A percentile compares a stretch with the other conserved stretches of the same genome.
These are phyloP conservation scores for Apiospora kogelbergensis DNA, from an alignment of 2,329 filamentous ascomycete species.

Conservation along the genomic window DNA sequence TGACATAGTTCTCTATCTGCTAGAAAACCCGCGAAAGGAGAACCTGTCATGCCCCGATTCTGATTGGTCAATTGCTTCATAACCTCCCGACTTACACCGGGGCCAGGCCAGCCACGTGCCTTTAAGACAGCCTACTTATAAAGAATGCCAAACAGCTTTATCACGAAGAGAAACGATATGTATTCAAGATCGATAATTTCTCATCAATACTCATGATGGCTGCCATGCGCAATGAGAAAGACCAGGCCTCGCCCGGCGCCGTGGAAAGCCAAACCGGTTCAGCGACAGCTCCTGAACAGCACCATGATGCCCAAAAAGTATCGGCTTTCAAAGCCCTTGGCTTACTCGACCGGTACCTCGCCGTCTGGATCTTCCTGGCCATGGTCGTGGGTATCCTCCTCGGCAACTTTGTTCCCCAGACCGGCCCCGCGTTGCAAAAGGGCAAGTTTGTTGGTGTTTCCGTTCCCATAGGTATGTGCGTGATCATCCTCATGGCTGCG, in stretches of 20 bases:
- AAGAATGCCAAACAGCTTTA: no score
- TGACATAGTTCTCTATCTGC: background rate
- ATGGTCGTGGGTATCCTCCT: constrained; percentile 76
- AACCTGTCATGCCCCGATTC: background rate
- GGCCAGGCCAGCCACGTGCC: background rate
- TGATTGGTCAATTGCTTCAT: background rate
- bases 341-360: constrained; percentile 63
- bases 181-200: background rate
- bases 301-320: constrained; percentile 13
- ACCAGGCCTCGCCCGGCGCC: background rate
- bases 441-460: constrained; percentile 66
- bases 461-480: constrained; percentile 26
- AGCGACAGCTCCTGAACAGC: background rate
- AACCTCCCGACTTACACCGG: background rate
- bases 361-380: constrained; percentile 74
- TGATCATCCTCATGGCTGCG: no score
- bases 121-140: no score
- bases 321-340: constrained; percentile 56
- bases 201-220: background rate
- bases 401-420: constrained; percentile 70
- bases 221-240: background rate
- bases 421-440: constrained; percentile 62
- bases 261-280: background rate
- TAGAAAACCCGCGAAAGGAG: background rate
- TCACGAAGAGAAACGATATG: background rate